Evolutionary conservation across 257 asterid genomes (phyloP).

Genomic region (Echium plantagineum): DNA sequence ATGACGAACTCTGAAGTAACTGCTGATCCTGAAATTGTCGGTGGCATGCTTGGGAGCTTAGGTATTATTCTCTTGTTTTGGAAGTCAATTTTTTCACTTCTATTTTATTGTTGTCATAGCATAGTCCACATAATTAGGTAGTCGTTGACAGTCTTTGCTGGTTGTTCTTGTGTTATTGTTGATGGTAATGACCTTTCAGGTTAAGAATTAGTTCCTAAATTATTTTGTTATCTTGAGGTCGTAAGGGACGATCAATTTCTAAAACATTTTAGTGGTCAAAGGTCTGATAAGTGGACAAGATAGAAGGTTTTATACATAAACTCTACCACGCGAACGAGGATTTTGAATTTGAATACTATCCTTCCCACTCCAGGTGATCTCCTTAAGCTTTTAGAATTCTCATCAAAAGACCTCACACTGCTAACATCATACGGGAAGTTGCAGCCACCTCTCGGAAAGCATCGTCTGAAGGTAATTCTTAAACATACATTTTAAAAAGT

Average conservation of each 20-base stretch:
- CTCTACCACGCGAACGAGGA: background rate
- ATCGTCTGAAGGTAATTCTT: constrained; percentile 66
- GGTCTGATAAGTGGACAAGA: background rate
- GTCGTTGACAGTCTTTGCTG: background rate
- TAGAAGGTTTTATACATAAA: background rate
- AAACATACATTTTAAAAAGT: no score
- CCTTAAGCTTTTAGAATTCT: constrained; percentile 4
- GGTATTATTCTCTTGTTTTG: constrained; percentile 28
- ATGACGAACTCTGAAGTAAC: constrained; percentile 40
- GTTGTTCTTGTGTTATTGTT: background rate
- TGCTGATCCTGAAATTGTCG: constrained; percentile 56
- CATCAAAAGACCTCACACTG: constrained; percentile 46
- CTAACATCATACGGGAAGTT: constrained; percentile 73
- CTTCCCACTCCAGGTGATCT: constrained; percentile 42
- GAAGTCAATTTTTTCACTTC: background rate
- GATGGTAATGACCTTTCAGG: background rate
- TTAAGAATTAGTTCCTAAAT: no score
- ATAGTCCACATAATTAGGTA: background rate
- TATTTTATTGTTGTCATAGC: background rate
- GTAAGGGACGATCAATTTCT: background rate
- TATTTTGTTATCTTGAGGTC: background rate
- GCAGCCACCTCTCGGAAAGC: constrained; percentile 89
- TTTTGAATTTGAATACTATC: background rate
- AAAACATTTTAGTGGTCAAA: background rate
- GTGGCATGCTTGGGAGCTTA: constrained; percentile 66